Conservation (phyloP, 345 rosid genomes). For the Adansonia digitata region DNA sequence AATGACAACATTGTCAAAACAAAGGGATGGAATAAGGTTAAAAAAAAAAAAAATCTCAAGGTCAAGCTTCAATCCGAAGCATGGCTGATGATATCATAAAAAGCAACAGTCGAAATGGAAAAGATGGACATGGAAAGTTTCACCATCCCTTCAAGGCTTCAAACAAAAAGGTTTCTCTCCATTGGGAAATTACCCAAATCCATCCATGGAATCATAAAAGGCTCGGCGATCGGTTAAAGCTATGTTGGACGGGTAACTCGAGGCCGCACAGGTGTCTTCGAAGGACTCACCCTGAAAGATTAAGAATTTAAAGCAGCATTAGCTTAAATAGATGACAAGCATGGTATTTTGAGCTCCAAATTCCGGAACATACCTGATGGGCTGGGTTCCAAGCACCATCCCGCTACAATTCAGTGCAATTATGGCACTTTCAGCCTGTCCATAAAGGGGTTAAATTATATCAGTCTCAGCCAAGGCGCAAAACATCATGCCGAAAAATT, state of each 20-base stretch:
- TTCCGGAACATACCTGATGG: constrained; percentile 43
- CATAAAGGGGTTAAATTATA: constrained; percentile 10
- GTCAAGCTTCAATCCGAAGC: constrained; percentile 33
- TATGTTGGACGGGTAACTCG: constrained; percentile 44
- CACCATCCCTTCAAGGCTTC: constrained; percentile 37
- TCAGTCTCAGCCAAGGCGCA: background rate
- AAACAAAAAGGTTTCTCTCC: constrained; percentile 27
- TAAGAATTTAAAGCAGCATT: background rate
- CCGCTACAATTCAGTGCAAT: constrained; percentile 73
- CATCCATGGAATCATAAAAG: constrained; percentile 23
- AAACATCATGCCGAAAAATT: background rate
- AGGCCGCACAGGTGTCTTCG: constrained; percentile 85
- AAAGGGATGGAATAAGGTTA: background rate
- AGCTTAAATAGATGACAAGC: background rate
- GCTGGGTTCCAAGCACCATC: constrained; percentile 63
- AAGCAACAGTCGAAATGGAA: constrained; percentile 33
- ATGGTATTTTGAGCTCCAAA: background rate
- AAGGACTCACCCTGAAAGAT: constrained; percentile 69
- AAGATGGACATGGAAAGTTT: constrained; percentile 31
- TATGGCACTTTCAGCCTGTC: constrained; percentile 83
- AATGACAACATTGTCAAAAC: background rate
- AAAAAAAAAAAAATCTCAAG: background rate
- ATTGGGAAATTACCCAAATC: constrained; percentile 25
- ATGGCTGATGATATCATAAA: constrained; percentile 25
- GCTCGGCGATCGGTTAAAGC: constrained; percentile 23